Conservation (phyloP, 2,329 filamentous ascomycete genomes). For the Aspergillus aculeatinus region DNA sequence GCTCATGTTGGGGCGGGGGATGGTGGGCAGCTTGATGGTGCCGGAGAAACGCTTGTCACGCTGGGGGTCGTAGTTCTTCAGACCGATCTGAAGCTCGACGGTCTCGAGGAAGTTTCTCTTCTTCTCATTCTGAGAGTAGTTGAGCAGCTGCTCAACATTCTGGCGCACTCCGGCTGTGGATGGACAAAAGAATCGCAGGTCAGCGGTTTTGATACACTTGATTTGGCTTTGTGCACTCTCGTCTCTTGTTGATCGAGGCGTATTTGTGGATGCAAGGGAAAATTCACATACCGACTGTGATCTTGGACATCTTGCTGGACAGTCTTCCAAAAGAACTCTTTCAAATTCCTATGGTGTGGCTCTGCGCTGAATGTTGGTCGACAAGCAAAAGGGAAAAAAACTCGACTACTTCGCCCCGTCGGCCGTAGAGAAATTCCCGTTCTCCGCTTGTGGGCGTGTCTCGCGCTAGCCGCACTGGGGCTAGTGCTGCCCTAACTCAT, state of each 20-base stretch:
- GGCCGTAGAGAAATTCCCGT: conserved; percentile 30
- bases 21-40: conserved; percentile 89
- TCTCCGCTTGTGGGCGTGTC: conserved; percentile 42
- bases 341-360: conserved; percentile 71
- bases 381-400: conserved; percentile 27
- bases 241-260: neutral
- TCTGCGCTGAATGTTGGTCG: conserved; percentile 46
- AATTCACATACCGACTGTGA: conserved; percentile 54
- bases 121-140: conserved; percentile 94
- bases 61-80: conserved; percentile 99
- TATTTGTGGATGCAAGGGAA: neutral
- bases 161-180: conserved; percentile 81
- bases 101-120: conserved; percentile 98
- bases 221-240: no score
- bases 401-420: conserved; percentile 8
- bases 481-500: conserved; percentile 27
- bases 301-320: conserved; percentile 60
- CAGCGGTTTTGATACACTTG: neutral
- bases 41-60: conserved; percentile 99
- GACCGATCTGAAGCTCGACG: conserved; percentile 78
- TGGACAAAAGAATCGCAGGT: conserved; percentile 11
- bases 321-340: conserved; percentile 79
- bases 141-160: conserved; percentile 89
- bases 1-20: conserved; percentile 88
- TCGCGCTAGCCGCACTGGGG: conserved; percentile 24